Evolutionary conservation across 2,329 filamentous ascomycete species (phyloP), one percentile per base, ranked within the genome.

Genomic region (Ophiognomonia clavigignenti-juglandacearum): DNA sequence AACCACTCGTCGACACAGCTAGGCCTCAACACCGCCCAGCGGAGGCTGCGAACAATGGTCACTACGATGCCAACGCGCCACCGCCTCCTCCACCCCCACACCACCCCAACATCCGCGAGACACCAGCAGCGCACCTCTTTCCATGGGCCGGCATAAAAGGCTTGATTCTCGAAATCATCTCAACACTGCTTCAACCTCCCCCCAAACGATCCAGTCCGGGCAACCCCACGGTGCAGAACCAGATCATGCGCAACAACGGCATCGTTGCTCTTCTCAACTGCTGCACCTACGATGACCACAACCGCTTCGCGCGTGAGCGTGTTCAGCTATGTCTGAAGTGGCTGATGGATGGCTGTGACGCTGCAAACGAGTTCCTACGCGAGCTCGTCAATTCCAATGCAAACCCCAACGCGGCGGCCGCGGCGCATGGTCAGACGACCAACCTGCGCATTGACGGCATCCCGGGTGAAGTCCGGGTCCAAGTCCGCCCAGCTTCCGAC

Each of bases 241-340:
- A 96, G 63, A 88, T 97, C 53, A 80, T 95, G 37, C 78, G 83
- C 40, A 81, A 92, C 57, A 87, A 89, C 54, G 92, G 92, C 35
- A 86, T 97, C 36, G 87, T 95, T 56, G 84, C 88, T 0, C 77
- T 97, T 18, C 78, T 96, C 14, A 90, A 90, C 59, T 96, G 90
- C 66, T 96, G 90, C 58, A 80, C 83, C 26, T 93, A 93, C 61
- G 92, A 97, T 61, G 89, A 92, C 56, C 83, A 95, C 67, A 96
- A 96, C 60, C 89, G 90, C 0, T 96, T 92, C 61, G 91, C 95
- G 53, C 88, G 92, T 59, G 92, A 97, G 64, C 87, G 91, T 54
- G 88, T 89, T 3, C 88, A 91, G 41, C 83, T 95, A 62, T 91
- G 87, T 55, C 75, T 95, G n/a, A 91, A 92, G 61, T 95, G 83